Evolutionary conservation across 768 basidiomycete species (phyloP), one percentile per base, ranked within the genome.

Genomic region (Suillus americanus): DNA sequence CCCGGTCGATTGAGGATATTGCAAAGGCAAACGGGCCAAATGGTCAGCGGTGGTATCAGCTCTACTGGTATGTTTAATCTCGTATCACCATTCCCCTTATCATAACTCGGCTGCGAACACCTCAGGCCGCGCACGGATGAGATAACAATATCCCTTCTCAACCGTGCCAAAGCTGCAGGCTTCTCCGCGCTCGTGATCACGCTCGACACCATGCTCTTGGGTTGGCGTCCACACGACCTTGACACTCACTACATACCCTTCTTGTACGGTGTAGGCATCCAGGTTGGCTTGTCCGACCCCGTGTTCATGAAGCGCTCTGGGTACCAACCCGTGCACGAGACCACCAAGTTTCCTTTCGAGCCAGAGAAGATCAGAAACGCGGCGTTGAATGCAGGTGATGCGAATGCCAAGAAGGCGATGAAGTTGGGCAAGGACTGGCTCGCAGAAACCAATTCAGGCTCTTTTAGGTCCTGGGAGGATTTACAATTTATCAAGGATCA

Each of bases 211-310:
- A 87, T 87, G 82, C 61, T 77, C 0, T 74, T 92, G 38, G 91
- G 90, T 28, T 93, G 89, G 89, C 86, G 90, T 3, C 90, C 90
- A 4, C 87, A 89, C 73, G 91, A 94, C 70, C 78, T 94, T 62
- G 81, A 85, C 57, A 81, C 74, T 3, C 79, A 85, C 0, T 93
- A 85, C 72, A 80, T 90, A 16, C 91, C 91, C 7, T 90, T 92
- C 71, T 68, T 69, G 0, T 86, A 89, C 63, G 89, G 90, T 8
- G 74, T 87, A 23, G 91, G 91, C 8, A 76, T 79, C 46, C 88
- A 91, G 70, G 81, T 90, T 30, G 90, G 89, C 59, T 80, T 79
- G 8, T 88, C 89, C 0, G 92, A 94, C 71, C 92, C 92, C 0
- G 89, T 84, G 14, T 94, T 92, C 77, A 92, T 92, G 92, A 77